These are phyloP conservation scores for Spiromastix sp. DNA, from an alignment of 2,329 filamentous ascomycete genomes.

Conservation along the genomic window DNA sequence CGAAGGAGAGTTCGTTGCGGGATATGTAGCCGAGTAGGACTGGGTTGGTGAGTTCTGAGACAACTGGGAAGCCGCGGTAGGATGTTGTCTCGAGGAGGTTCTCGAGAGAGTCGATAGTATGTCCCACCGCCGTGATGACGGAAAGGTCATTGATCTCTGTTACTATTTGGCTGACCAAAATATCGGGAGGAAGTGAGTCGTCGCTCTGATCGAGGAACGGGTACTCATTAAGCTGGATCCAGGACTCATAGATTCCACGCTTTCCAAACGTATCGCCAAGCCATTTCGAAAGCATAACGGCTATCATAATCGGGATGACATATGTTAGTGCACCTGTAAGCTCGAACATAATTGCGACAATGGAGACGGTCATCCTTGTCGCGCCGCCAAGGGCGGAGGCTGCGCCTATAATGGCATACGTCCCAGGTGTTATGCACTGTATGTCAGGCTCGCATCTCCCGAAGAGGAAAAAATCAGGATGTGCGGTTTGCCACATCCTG, in stretches of 20 bases:
- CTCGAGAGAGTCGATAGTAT: conserved; percentile 69
- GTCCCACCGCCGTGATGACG: conserved; percentile 74
- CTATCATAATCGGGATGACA: conserved; percentile 96
- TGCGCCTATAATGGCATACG: conserved; percentile 92
- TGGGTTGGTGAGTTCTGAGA: conserved; percentile 65
- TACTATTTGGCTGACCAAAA: conserved; percentile 82
- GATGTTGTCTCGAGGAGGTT: conserved; percentile 61
- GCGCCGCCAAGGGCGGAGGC: conserved; percentile 89
- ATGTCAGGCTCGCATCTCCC: conserved; percentile 72
- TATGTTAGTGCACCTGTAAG: conserved; percentile 92
- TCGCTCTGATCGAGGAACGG: conserved; percentile 91
- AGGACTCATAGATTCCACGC: conserved; percentile 90
- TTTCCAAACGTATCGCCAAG: conserved; percentile 91
- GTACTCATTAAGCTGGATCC: conserved; percentile 94
- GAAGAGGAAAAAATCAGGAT: conserved; percentile 70
- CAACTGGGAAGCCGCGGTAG: conserved; percentile 86
- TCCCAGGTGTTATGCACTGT: conserved; percentile 83
- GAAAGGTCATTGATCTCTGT: conserved; percentile 84
- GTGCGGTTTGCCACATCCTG: conserved; percentile 73
- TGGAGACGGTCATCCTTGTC: conserved; percentile 93
- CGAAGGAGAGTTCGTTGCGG: conserved; percentile 77
- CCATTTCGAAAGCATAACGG: conserved; percentile 98
- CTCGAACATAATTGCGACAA: conserved; percentile 99
- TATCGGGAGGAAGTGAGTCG: conserved; percentile 65
- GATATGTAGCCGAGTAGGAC: conserved; percentile 88